Evolutionary conservation across 441 rosid genomes (phyloP), one percentile per base, ranked within the genome.

Genomic region (Croton laevigatus): DNA sequence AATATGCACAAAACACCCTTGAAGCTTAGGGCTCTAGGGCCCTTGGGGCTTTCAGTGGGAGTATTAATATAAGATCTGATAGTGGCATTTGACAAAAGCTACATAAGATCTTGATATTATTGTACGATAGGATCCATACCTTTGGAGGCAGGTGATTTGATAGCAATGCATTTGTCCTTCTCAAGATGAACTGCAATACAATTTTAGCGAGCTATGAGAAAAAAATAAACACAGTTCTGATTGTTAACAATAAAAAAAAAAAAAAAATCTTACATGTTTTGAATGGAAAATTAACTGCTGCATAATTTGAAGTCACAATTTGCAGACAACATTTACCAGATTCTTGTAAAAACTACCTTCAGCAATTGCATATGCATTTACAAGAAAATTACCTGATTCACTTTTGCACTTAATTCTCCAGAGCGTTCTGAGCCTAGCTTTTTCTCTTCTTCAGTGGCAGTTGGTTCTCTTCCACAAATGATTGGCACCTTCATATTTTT

Each of bases 91-190:
- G 69, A 38, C 40, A 65, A 42, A 53, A 12, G 57, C 70, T 32
- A 62, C 17, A 7, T 32, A 20, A 66, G 37, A 55, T 54, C 77
- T 54, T 64, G 54, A 78, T 32, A 32, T 34, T 34, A 34, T 22
- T 27, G 32, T 27, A 27, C 1, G 12, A 32, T 59, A 4, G 58
- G 59, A 68, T 51, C 6, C 65, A 78, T 78, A 95, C 99, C 97
- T 95, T 95, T 67, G 99, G 99, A 59, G 98, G 99, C 73, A 95
- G 82, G 83, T 95, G 99, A 87, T 95, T 93, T 73, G 99, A 95
- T 71, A 95, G 81, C 81, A 95, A 78, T 63, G 92, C 89, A 76
- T 95, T 93, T 48, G 98, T 95, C 85, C 99, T 87, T 81, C 98
- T 93, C 88, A 95, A 82, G 55, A 95, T 93, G 81, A 95, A 95